Conservation (phyloP, 2,329 filamentous ascomycete genomes). For the Leptosphaerulina australis region DNA sequence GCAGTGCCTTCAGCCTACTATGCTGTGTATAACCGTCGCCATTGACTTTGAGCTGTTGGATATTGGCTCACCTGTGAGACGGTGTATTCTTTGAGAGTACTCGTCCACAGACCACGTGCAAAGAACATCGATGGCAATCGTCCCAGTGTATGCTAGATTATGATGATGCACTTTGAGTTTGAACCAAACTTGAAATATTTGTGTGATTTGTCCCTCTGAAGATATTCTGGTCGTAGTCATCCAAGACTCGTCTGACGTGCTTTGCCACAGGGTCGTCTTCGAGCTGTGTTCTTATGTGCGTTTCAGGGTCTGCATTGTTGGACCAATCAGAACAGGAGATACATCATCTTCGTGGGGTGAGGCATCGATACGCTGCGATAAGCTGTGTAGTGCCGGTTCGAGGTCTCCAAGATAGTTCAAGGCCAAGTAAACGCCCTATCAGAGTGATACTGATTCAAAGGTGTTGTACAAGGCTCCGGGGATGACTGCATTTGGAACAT, state of each 20-base stretch:
- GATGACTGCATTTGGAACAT: constrained; percentile 14
- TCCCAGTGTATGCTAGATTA: neutral
- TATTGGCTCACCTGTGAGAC: neutral
- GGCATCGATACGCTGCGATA: constrained; percentile 30
- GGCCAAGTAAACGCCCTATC: constrained; percentile 17
- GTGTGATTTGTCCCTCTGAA: constrained; percentile 15
- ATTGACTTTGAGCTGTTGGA: neutral
- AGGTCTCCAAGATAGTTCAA: constrained; percentile 12
- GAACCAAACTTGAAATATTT: constrained; percentile 12
- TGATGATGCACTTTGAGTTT: constrained; percentile 1
- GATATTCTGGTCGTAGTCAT: constrained; percentile 19
- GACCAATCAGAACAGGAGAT: constrained; percentile 25
- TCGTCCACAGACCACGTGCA: neutral
- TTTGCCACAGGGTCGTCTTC: constrained; percentile 14
- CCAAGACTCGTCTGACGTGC: constrained; percentile 13
- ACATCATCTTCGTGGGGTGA: constrained; percentile 29
- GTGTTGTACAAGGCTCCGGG: constrained; percentile 5
- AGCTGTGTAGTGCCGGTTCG: constrained; percentile 18
- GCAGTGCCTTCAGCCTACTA: neutral
- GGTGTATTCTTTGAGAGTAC: neutral
- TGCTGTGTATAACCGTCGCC: neutral
- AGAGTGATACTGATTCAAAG: constrained; percentile 7
- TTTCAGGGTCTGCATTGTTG: constrained; percentile 14
- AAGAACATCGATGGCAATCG: neutral
- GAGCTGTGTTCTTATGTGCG: constrained; percentile 17